Base-by-base conservation (phyloP, 768 basidiomycete species). In the Collybia mongolica region DNA sequence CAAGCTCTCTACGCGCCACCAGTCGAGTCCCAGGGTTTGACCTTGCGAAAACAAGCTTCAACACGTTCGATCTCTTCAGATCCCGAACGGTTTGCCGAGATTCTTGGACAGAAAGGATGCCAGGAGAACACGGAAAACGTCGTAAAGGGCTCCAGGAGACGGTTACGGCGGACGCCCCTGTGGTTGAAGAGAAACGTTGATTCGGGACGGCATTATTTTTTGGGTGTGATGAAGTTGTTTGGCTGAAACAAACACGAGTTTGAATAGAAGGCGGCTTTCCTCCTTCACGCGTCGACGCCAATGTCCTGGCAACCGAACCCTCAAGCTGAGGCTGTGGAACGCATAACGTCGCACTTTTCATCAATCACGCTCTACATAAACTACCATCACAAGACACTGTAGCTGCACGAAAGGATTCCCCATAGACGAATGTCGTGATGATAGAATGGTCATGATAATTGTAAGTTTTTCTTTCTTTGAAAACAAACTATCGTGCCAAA, bases 31-130 rank as follows among this genome's bases (percentile, higher is more conserved):
- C 29, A 42, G 26, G 43, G 32, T 38, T 47, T 46, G 52, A 54
- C 29, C 18, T 52, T 36, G 19, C 35, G 39, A 55, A 53, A 46
- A 42, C 47, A 51, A 20, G 23, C 32, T 39, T 36, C 43, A 53
- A 45, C 54, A 47, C 28, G 41, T 52, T 67, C 69, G 84, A 86
- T 86, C 86, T 88, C 76, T 54, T 44, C 68, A 71, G 76, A 83
- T 90, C 72, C 77, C 64, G 66, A 67, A 84, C 76, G 75, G 82
- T 86, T 86, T 70, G 66, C 54, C 53, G 67, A 71, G 74, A 65
- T 87, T 82, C 69, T 81, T 87, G 75, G 75, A 81, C 72, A 52
- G 54, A 44, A 46, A 19, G 53, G 49, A 52, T 65, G 64, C 61
- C 50, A 56, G 41, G 19, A 37, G 37, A 42, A 26, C 28, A 48